Base-by-base conservation (phyloP, 2,329 filamentous ascomycete species). In the Diaporthe vexans region DNA sequence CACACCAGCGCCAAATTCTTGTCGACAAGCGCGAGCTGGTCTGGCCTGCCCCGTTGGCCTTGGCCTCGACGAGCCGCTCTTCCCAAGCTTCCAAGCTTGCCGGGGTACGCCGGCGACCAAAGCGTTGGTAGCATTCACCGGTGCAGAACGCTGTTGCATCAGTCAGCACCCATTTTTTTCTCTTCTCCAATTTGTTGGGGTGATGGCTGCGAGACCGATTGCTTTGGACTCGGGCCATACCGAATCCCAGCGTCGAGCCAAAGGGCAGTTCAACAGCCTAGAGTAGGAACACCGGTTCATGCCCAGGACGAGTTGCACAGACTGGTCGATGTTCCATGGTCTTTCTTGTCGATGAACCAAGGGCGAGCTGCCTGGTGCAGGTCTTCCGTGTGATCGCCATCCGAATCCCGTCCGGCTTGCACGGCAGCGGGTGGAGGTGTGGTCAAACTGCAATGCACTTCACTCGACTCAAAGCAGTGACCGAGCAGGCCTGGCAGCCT, bases 101-200 rank as follows among this genome's bases (percentile, higher is more conserved):
- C 63, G 63, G 61, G 63, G 63, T 67, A 35, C 63, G 63, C 63
- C 63, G 63, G 46, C 46, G 63, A 67, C 33, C 63, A 67, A 67
- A 67, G 63, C 63, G 63, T 52, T 67, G 63, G 46, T 46, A 24
- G 35, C 63, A 21, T 4, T 48, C 10, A 33, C 61, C 29, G 52
- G 52, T 4, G 46, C 29, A 26, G 11, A 24, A 24, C 43, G 52
- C 40, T 65, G 43, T 48, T 51, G 46, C 48, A 67, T 15, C 46
- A 67, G 11, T 33, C 43, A 37, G 61, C 43, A 67, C 48, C 46
- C 63, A n/a, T n/a, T n/a, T 26, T 15, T 19, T 21, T 29, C 19
- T 24, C 59, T 21, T 9, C 33, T 52, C 29, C 43, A 48, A 51
- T 52, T 67, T 67, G 61, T 67, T 67, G 61, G 37, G 46, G 61